Conservation (phyloP, 768 basidiomycete genomes). For the Mycena metata region DNA sequence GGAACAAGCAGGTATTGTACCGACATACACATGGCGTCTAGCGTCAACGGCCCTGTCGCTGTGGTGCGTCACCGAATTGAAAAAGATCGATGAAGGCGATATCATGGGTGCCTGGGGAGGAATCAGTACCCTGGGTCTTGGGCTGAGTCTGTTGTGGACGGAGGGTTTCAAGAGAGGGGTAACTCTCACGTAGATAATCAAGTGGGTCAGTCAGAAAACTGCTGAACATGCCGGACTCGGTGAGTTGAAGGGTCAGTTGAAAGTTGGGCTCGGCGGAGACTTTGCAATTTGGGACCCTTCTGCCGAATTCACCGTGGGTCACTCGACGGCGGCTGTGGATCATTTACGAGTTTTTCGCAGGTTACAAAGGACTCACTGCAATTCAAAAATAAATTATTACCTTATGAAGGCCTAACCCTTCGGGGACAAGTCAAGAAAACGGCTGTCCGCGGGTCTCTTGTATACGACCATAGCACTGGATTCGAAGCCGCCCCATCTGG, state of each 20-base stretch:
- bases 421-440: constrained; percentile 82
- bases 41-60: too few species aligned
- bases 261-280: constrained; percentile 86
- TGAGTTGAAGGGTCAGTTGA: constrained; percentile 77
- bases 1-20: too few species aligned
- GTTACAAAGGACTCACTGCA: constrained; percentile 79
- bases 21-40: too few species aligned
- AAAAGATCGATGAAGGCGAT: constrained; percentile 81
- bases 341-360: constrained; percentile 51
- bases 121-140: constrained; percentile 91
- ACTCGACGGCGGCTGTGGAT: constrained; percentile 51
- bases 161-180: constrained; percentile 76
- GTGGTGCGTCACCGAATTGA: constrained; percentile 84
- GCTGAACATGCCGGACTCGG: constrained; percentile 86
- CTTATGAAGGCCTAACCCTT: constrained; percentile 84
- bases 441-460: constrained; percentile 80
- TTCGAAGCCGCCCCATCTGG: constrained; percentile 32
- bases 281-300: constrained; percentile 86
- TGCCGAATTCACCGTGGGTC: constrained; percentile 58
- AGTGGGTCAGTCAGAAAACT: constrained; percentile 82
- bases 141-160: constrained; percentile 91
- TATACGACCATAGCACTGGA: constrained; percentile 63
- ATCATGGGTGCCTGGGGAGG: constrained; percentile 97
- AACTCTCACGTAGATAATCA: constrained; percentile 69
- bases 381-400: constrained; percentile 96